Conservation (phyloP, 2,329 filamentous ascomycete genomes). For the Aspergillus aculeatinus region DNA sequence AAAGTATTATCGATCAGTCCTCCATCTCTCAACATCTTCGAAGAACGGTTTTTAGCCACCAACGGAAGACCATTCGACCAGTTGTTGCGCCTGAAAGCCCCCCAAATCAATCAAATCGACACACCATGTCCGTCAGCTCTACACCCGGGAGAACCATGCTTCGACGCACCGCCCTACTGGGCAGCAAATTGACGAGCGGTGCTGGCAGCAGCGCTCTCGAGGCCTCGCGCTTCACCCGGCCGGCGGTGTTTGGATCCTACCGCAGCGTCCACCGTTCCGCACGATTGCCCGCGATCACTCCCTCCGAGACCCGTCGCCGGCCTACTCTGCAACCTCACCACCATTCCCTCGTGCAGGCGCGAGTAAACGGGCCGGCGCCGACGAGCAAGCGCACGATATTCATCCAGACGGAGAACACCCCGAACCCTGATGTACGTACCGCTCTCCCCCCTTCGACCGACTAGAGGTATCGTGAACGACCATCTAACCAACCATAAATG, state of each 20-base stretch:
- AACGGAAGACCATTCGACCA: too few species aligned
- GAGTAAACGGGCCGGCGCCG: constrained; percentile 41
- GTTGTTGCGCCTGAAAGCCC: too few species aligned
- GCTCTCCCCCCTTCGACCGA: not conserved
- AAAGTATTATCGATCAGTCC: constrained; percentile 8
- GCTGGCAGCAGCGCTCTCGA: constrained; percentile 21
- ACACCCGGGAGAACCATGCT: constrained; percentile 32
- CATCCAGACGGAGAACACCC: constrained; percentile 94
- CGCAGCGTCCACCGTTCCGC: constrained; percentile 46
- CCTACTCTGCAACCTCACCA: constrained; percentile 47
- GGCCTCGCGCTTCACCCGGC: constrained; percentile 27
- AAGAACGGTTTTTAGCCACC: not conserved
- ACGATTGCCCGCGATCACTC: constrained; percentile 48
- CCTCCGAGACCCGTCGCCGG: constrained; percentile 48
- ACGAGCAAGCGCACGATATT: constrained; percentile 73
- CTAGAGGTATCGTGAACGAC: not conserved
- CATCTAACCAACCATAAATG: not conserved
- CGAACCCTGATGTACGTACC: constrained; percentile 74
- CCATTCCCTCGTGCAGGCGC: constrained; percentile 37
- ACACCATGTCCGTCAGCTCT: constrained; percentile 34
- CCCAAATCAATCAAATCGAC: not conserved
- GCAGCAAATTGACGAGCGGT: constrained; percentile 18
- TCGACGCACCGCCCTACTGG: constrained; percentile 28
- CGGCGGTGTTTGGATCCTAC: constrained; percentile 31
- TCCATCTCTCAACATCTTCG: not conserved